Base-by-base conservation (phyloP, 129 eudicot genomes). In the Smallanthus sonchifolius region DNA sequence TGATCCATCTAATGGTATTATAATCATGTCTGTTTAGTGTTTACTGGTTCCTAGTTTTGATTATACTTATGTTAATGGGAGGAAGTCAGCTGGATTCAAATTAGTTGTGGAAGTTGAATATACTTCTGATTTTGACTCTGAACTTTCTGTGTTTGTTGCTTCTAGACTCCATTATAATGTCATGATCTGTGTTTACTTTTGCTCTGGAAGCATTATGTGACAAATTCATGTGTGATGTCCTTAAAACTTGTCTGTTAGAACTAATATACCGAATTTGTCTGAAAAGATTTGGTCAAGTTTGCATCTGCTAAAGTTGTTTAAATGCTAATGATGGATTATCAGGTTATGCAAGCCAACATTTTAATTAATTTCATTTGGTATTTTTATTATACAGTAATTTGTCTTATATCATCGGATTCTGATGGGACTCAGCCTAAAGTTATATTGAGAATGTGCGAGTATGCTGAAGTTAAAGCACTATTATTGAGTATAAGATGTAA, bases 1-100 rank as follows among this genome's bases (percentile, higher is more conserved):
- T 44, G 67, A n/a, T 54, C 30, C 10, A 35, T 60, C 34, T 34
- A n/a, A n/a, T 40, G 30, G 13, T 48, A 13, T 49, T 48, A 17
- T 43, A 10, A 24, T 47, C 65, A 16, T 34, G 49, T 28, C 48
- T 68, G 69, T 67, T 69, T 70, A 52, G 38, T 70, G 69, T 67
- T 69, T 70, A 52, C 49, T 70, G 49, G 9, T 28, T 37, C 13
- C 11, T 42, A 69, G 34, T 45, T 8, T 38, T 61, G 62, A 68
- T 77, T 16, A 7, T 57, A 69, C 19, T 44, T n/a, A 57, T 67
- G 42, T 6, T 38, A 38, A 51, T 39, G 42, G 32, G 66, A 65
- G 28, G 47, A 65, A 75, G 67, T 65, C 24, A 64, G 72, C 57
- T 64, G 24, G 52, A 75, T 54, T 65, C 34, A 65, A 39, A 75